These are phyloP conservation scores for Trametes coccinea DNA, from an alignment of 768 basidiomycete species.

Conservation along the genomic window DNA sequence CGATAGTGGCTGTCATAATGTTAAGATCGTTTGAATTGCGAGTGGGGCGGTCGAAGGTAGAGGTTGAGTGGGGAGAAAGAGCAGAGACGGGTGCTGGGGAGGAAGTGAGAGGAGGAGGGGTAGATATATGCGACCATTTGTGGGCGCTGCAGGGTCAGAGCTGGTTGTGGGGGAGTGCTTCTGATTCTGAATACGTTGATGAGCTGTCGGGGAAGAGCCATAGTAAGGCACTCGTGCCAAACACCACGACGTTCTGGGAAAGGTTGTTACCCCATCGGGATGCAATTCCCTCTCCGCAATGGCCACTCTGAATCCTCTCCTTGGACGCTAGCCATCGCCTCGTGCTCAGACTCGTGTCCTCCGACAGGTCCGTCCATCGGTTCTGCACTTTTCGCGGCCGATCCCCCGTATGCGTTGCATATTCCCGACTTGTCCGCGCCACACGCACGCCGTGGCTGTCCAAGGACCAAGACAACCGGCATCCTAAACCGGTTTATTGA, in stretches of 20 bases:
- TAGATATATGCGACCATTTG: slow-evolving; percentile 3
- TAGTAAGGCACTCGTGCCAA: neutral
- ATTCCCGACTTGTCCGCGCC: too few relatives aligned
- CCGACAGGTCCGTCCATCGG: too few relatives aligned
- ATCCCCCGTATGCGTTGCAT: too few relatives aligned
- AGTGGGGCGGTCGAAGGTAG: too few relatives aligned
- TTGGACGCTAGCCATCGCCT: too few relatives aligned
- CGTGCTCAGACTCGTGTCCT: too few relatives aligned
- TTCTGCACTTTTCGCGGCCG: too few relatives aligned
- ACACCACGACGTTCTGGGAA: neutral
- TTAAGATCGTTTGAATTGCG: neutral
- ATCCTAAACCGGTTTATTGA: too few relatives aligned
- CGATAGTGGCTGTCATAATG: slow-evolving; percentile 15
- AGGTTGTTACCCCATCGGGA: neutral
- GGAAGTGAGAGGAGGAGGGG: neutral
- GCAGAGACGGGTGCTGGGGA: neutral
- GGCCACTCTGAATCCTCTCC: too few relatives aligned
- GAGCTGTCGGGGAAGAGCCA: neutral
- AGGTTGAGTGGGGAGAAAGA: neutral
- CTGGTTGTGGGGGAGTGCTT: neutral
- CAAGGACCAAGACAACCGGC: too few relatives aligned
- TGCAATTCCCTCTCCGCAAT: neutral
- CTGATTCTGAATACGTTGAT: slow-evolving; percentile 12
- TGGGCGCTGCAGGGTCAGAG: neutral
- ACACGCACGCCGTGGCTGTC: too few relatives aligned